phyloP scores from a whole-genome alignment of 805 yeast genomes.

The Kazachstania psychrophila region DNA sequence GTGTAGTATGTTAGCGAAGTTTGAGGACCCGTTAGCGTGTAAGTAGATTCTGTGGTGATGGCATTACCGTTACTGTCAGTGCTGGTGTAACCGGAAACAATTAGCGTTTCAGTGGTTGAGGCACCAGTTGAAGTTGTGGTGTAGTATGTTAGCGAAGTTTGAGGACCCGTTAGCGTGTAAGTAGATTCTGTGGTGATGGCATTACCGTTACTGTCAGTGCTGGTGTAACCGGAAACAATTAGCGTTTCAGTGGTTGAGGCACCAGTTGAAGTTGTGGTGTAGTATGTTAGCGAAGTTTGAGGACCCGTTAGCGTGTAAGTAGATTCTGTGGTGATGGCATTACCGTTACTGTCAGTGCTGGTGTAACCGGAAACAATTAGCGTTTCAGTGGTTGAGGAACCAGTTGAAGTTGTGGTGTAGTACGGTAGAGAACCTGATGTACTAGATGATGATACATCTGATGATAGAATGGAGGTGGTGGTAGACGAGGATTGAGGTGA shows the following conservation, averaged over 20 bases:
- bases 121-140: constrained; percentile 3
- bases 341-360: constrained; percentile 2
- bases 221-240: constrained; percentile 3
- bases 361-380: background rate
- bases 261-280: constrained; percentile 3
- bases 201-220: constrained; percentile 2
- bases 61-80: constrained; percentile 2
- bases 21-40: background rate
- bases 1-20: constrained; percentile 1
- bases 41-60: background rate
- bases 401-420: constrained; percentile 2
- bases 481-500: background rate
- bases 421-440: constrained; percentile 1
- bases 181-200: constrained; percentile 1
- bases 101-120: background rate
- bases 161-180: background rate
- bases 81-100: constrained; percentile 1
- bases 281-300: constrained; percentile 1
- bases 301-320: constrained; percentile 2
- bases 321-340: constrained; percentile 1
- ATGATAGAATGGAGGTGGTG: background rate
- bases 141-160: constrained; percentile 2
- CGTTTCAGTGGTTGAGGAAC: background rate
- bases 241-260: constrained; percentile 1
- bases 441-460: background rate